These are phyloP conservation scores for Talaromyces sp. DNA, from an alignment of 2,329 filamentous ascomycete species.

Conservation along the genomic window DNA sequence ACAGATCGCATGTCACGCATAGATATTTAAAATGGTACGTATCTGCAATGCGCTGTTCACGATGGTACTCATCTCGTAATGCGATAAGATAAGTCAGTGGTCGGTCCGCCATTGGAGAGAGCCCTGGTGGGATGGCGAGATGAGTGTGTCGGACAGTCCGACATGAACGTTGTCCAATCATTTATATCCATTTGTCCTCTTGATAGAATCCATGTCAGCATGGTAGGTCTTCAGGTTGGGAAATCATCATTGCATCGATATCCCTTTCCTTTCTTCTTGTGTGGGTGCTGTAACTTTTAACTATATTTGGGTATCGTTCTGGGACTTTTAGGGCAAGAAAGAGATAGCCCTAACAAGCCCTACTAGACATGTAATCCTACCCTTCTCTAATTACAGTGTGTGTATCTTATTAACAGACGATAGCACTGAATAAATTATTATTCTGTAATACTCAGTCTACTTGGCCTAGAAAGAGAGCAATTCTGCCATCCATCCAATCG, in stretches of 20 bases:
- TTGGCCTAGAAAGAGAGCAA: constrained; percentile 21
- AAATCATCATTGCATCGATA: no score
- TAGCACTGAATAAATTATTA: neutral
- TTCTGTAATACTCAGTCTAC: neutral
- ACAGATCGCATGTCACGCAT: neutral
- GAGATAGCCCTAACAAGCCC: no score
- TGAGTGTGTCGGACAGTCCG: neutral
- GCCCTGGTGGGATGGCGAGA: neutral
- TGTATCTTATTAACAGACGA: neutral
- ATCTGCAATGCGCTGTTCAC: neutral
- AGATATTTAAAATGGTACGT: neutral
- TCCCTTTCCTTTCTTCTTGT: neutral
- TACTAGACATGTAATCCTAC: no score
- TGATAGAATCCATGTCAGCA: no score
- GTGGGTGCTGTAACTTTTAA: neutral
- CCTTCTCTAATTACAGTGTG: no score
- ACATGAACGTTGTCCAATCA: neutral
- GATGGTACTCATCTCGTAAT: neutral
- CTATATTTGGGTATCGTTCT: no score
- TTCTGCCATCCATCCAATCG: constrained; percentile 25
- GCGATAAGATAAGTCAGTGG: neutral
- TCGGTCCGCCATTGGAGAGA: neutral
- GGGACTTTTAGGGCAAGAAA: no score
- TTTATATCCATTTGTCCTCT: neutral
- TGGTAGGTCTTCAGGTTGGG: neutral